phyloP scores from a whole-genome alignment of 2,329 filamentous ascomycete species.

The Nigrospora sphaerica region DNA sequence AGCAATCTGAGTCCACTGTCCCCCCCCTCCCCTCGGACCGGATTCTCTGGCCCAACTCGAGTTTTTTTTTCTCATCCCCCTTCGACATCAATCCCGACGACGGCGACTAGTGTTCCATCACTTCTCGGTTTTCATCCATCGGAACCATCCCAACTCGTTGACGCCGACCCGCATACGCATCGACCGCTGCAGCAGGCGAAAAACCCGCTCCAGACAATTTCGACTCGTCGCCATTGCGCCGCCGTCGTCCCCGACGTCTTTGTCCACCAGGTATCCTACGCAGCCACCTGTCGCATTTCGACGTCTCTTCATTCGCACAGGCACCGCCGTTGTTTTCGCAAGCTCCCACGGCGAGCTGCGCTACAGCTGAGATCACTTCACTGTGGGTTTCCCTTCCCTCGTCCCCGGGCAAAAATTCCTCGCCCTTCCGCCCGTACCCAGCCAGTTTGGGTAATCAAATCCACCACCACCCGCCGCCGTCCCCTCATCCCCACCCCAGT shows the following conservation, averaged over 20 bases:
- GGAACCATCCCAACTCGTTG: background rate
- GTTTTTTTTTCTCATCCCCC: too few species aligned
- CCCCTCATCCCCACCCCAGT: constrained; percentile 2
- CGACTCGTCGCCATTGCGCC: constrained; percentile 1
- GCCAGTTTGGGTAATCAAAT: background rate
- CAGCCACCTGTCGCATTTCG: background rate
- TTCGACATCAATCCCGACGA: background rate
- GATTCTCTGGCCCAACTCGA: too few species aligned
- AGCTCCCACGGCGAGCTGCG: constrained; percentile 16
- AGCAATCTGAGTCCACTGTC: too few species aligned
- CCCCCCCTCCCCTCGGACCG: too few species aligned
- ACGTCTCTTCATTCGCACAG: background rate
- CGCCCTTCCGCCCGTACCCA: background rate
- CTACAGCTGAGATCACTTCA: constrained; percentile 33
- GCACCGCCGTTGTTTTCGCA: constrained; percentile 1
- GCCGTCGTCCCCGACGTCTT: background rate
- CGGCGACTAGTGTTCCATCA: constrained; percentile 1
- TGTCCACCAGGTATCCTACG: background rate
- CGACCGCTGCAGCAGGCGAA: background rate
- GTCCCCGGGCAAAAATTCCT: constrained; percentile 5
- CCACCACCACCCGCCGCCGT: background rate
- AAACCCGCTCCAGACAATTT: background rate
- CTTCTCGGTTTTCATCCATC: background rate
- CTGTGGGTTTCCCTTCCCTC: constrained; percentile 22
- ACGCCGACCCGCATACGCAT: background rate